These are phyloP conservation scores for Ilyonectria mors-panacis DNA, from an alignment of 2,329 filamentous ascomycete species.

Conservation along the genomic window DNA sequence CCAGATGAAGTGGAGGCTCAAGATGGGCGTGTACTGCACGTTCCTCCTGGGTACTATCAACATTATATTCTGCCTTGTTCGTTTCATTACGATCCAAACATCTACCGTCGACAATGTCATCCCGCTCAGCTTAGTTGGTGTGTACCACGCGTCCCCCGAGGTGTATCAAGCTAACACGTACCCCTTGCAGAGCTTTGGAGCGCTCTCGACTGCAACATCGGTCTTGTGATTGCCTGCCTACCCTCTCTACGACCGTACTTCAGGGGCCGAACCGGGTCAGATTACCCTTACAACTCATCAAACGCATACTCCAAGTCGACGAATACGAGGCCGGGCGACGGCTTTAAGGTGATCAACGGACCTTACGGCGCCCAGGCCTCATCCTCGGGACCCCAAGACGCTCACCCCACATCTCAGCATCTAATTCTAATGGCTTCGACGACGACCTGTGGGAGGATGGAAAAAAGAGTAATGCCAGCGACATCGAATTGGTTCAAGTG, in stretches of 20 bases:
- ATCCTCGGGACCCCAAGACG: neutral
- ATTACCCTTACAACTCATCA: slow-evolving; percentile 4
- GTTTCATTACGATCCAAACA: slow-evolving; percentile 35
- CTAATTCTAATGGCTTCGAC: neutral
- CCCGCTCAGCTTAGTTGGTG: slow-evolving; percentile 38
- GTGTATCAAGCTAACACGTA: neutral
- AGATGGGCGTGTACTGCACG: slow-evolving; percentile 34
- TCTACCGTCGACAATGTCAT: slow-evolving; percentile 15
- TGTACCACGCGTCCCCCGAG: neutral
- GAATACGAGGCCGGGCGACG: neutral
- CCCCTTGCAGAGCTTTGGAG: slow-evolving; percentile 36
- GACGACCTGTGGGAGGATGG: slow-evolving; percentile 11
- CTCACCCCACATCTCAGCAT: neutral
- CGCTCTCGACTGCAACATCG: slow-evolving; percentile 32
- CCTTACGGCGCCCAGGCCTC: neutral
- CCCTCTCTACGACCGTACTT: slow-evolving; percentile 41
- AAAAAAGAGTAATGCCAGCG: slow-evolving; percentile 15
- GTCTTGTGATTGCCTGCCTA: slow-evolving; percentile 37
- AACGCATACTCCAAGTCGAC: neutral
- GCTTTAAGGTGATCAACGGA: neutral
- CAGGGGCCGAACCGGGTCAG: slow-evolving; percentile 5
- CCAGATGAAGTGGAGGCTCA: slow-evolving; percentile 30
- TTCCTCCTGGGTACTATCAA: slow-evolving; percentile 38
- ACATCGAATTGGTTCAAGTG: slow-evolving; percentile 24
- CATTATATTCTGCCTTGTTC: slow-evolving; percentile 37